Conservation (phyloP, 192 early-diverging fungal genomes). For the Mortierella alpina region DNA sequence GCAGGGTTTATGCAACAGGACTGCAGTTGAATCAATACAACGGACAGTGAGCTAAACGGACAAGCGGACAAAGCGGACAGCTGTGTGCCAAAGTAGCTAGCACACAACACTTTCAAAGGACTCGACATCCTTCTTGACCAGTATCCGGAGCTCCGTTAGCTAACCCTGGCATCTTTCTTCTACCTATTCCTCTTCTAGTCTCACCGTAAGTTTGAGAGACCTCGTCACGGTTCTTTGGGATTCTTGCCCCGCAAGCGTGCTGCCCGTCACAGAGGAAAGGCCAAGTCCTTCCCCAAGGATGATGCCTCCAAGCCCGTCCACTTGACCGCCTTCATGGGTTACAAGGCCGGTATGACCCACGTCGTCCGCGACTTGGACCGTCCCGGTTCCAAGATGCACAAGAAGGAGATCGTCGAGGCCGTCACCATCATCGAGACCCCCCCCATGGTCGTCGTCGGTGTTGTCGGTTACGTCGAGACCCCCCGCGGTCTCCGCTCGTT, state of each 20-base stretch:
- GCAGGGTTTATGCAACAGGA: no score
- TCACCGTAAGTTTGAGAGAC: slow-evolving; percentile 97
- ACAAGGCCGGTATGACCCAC: slow-evolving; percentile 99
- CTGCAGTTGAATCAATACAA: no score
- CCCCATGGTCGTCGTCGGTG: slow-evolving; percentile 96
- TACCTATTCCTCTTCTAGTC: slow-evolving; percentile 12
- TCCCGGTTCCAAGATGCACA: slow-evolving; percentile 99
- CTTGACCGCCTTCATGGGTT: slow-evolving; percentile 99
- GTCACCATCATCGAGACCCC: slow-evolving; percentile 98
- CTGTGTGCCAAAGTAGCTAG: no score
- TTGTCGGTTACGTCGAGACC: slow-evolving; percentile 99
- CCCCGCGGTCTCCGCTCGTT: slow-evolving; percentile 97
- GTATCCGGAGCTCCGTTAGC: no score
- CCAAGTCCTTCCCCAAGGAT: slow-evolving; percentile 99
- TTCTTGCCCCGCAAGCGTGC: slow-evolving; percentile 91
- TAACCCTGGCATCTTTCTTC: no score
- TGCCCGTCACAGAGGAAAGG: slow-evolving; percentile 89
- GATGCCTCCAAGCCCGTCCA: slow-evolving; percentile 93
- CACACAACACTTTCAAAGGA: no score
- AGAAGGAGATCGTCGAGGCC: slow-evolving; percentile 99
- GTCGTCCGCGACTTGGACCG: slow-evolving; percentile 99
- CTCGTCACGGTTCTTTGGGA: slow-evolving; percentile 86
- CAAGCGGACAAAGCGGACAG: no score
- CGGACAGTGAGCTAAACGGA: no score
- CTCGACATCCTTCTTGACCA: no score